Base-by-base conservation (phyloP, 257 asterid genomes). In the Orobanche coerulescens region DNA sequence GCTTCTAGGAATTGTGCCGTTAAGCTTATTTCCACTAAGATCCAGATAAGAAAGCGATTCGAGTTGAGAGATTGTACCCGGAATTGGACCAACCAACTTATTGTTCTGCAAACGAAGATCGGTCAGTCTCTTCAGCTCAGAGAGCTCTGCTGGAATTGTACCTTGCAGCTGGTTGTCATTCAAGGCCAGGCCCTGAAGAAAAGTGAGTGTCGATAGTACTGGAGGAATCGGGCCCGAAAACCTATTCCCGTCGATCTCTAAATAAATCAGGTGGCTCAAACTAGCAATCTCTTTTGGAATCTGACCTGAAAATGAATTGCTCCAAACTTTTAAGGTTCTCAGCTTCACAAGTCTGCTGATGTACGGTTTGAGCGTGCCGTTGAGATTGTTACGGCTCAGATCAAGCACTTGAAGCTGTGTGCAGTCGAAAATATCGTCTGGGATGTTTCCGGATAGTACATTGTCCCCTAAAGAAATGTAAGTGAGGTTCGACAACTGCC, bases 241-340 rank as follows among this genome's bases (percentile, higher is more conserved):
- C 18, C 67, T 67, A 47, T 90, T 90, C 33, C 42, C 4, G 4
- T 75, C 74, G 23, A 90, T 74, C 15, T 43, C 83, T 51, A 90
- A 70, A 56, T 77, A 73, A 18, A 79, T 2, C 26, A 87, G 70
- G 30, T 43, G 71, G 26, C 78, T 80, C 63, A 90, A 72, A 39
- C 78, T 74, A 4, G 84, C 90, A 23, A 87, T 79, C 77, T 84
- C 89, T 53, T 61, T 67, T 1, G 94, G 97, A 58, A 90, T 80
- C 31, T 58, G 13, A 13, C 97, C 97, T 6, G 37, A 62, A 22
- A 90, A 60, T 3, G 68, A 70, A 50, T 78, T 81, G 5, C 8
- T 66, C 8, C 44, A 39, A 6, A 72, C 73, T 39, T 80, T 66
- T 40, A 90, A 28, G 22, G 54, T 61, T 37, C 66, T 69, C 58